phyloP scores from a whole-genome alignment of 495 filamentous ascomycete species.

The Lasiosphaeria hispida region DNA sequence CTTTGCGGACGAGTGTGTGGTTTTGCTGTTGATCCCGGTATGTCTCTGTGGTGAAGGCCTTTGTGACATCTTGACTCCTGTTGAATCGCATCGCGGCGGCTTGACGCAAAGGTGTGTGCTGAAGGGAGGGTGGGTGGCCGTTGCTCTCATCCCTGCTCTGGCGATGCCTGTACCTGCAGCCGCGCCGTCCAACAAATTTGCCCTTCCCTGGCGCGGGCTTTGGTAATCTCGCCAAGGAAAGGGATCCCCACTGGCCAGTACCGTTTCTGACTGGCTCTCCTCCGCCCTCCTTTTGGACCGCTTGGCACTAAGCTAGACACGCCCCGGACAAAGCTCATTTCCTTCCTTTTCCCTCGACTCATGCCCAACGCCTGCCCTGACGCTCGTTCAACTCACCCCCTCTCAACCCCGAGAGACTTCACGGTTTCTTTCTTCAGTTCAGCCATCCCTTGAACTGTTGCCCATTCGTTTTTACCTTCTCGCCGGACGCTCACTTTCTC shows the following conservation, averaged over 20 bases:
- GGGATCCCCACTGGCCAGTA: constrained; percentile 22
- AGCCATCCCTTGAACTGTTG: constrained; percentile 30
- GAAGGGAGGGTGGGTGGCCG: neutral
- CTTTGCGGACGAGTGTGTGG: no score
- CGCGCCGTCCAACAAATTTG: constrained; percentile 19
- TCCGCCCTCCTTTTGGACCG: constrained; percentile 9
- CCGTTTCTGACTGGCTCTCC: constrained; percentile 9
- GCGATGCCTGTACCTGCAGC: constrained; percentile 28
- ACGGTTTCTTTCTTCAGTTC: constrained; percentile 24
- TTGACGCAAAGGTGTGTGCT: neutral
- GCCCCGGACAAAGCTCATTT: constrained; percentile 35
- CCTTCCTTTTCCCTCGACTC: constrained; percentile 33
- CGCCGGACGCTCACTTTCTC: constrained; percentile 23
- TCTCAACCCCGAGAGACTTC: constrained; percentile 27
- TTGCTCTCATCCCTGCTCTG: constrained; percentile 10
- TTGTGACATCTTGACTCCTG: no score
- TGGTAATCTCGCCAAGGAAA: constrained; percentile 37
- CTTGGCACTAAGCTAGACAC: constrained; percentile 9
- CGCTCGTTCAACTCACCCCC: constrained; percentile 25
- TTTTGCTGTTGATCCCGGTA: no score
- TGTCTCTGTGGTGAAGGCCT: no score
- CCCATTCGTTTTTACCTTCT: constrained; percentile 26
- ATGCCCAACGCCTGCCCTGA: constrained; percentile 12
- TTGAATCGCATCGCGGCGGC: no score
- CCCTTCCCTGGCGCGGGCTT: constrained; percentile 8